A percentile compares a stretch with the other conserved stretches of the same genome.
Conservation (phyloP, 768 basidiomycete species). For the Tulasnella sp. region DNA sequence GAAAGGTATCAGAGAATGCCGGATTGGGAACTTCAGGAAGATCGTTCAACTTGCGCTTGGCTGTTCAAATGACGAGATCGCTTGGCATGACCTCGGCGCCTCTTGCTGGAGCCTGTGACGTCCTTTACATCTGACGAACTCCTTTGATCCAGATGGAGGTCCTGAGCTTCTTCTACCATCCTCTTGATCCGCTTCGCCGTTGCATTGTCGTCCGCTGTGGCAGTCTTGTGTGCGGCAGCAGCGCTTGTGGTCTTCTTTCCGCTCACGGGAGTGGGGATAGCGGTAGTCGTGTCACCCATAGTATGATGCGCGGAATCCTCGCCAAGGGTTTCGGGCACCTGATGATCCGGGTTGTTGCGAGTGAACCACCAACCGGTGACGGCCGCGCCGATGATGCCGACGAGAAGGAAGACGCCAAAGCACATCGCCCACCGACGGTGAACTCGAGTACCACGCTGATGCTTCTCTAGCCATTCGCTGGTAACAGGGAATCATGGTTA, state of each 20-base stretch:
- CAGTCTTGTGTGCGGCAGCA: neutral
- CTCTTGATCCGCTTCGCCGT: neutral
- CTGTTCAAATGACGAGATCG: neutral
- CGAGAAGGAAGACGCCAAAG: constrained; percentile 11
- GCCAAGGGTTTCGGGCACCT: neutral
- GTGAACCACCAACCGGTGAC: constrained; percentile 12
- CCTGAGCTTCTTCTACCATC: neutral
- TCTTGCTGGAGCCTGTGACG: neutral
- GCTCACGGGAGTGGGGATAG: neutral
- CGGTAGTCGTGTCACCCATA: neutral
- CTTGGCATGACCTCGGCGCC: neutral
- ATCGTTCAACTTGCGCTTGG: neutral
- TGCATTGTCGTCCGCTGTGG: neutral
- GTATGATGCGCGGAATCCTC: neutral
- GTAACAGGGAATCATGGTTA: neutral
- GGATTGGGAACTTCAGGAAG: neutral
- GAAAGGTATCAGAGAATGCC: neutral
- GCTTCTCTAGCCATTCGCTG: constrained; percentile 11
- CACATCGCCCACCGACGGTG: constrained; percentile 5
- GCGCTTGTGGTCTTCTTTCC: neutral
- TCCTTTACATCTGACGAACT: neutral
- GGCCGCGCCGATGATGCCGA: constrained; percentile 8
- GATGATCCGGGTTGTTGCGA: constrained; percentile 7
- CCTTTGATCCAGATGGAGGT: neutral
- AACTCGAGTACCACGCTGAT: neutral